Conservation (phyloP, 1,284 basidiomycete genomes). For the Irpex sp. region DNA sequence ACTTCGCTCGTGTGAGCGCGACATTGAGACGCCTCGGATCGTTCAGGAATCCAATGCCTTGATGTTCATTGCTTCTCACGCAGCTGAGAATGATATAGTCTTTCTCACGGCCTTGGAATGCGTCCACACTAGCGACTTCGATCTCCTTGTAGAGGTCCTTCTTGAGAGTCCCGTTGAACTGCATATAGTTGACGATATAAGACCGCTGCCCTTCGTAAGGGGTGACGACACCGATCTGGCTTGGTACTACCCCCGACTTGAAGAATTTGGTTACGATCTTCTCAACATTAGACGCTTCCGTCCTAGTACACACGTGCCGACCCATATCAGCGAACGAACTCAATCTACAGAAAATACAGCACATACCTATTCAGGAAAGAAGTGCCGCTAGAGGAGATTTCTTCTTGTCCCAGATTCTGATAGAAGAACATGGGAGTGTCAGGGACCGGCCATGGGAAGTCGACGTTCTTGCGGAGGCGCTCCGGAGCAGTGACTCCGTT, state of each 20-base stretch:
- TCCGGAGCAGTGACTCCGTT: conserved; percentile 99
- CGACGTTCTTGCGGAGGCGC: conserved; percentile 93
- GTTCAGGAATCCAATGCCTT: conserved; percentile 99
- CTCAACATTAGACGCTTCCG: conserved; percentile 98
- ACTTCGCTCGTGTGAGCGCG: conserved; percentile 95
- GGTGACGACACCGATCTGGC: conserved; percentile 97
- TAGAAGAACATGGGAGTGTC: conserved; percentile 99
- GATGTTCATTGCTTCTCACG: conserved; percentile 99
- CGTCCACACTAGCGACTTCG: conserved; percentile 98
- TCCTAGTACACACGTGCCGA: conserved; percentile 46
- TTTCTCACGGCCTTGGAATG: conserved; percentile 99
- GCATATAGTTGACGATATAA: conserved; percentile 99
- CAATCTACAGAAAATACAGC: conserved; percentile 7
- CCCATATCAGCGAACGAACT: conserved; percentile 14
- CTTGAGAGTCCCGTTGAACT: conserved; percentile 96
- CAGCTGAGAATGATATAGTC: conserved; percentile 99
- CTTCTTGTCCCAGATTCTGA: conserved; percentile 98
- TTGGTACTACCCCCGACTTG: conserved; percentile 95
- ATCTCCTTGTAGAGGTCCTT: conserved; percentile 99
- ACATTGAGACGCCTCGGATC: conserved; percentile 97
- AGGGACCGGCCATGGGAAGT: conserved; percentile 99
- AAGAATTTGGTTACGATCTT: conserved; percentile 99
- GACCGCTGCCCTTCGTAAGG: conserved; percentile 99
- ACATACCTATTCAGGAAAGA: conserved; percentile 91
- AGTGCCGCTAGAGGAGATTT: conserved; percentile 97